Conservation (phyloP, 306 rosid species). For the Vigna reflexopilosa region DNA sequence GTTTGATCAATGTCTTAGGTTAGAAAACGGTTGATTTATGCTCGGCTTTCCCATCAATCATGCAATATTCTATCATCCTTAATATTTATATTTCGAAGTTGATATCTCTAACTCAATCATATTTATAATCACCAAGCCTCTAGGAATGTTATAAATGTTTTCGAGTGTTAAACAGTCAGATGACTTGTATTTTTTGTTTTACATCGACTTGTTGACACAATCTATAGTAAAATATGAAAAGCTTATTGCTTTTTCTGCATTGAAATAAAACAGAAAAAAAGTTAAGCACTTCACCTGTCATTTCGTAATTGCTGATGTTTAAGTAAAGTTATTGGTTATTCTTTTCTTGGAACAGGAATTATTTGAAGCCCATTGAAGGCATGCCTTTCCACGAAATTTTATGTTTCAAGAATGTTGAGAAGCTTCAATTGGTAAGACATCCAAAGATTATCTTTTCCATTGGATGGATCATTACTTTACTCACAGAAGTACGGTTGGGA, state of each 20-base stretch:
- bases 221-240: conserved; percentile 28
- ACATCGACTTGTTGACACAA: neutral
- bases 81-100: conserved; percentile 28
- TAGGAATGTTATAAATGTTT: neutral
- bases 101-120: conserved; percentile 2
- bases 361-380: conserved; percentile 75
- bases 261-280: conserved; percentile 29
- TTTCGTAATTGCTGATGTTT: conserved; percentile 23
- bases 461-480: conserved; percentile 21
- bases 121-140: conserved; percentile 21
- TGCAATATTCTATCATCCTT: conserved; percentile 11
- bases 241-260: conserved; percentile 9
- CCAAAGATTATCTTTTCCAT: conserved; percentile 36
- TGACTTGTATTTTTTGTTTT: conserved; percentile 25
- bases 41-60: conserved; percentile 19
- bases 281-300: conserved; percentile 8
- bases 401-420: conserved; percentile 83
- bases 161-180: conserved; percentile 14
- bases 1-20: conserved; percentile 1
- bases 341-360: conserved; percentile 64
- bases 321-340: conserved; percentile 25
- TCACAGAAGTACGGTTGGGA: neutral
- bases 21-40: conserved; percentile 10
- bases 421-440: conserved; percentile 82
- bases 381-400: conserved; percentile 73